These are phyloP conservation scores for Brasilioporus rufonigricans DNA, from an alignment of 768 basidiomycete species.

Conservation along the genomic window DNA sequence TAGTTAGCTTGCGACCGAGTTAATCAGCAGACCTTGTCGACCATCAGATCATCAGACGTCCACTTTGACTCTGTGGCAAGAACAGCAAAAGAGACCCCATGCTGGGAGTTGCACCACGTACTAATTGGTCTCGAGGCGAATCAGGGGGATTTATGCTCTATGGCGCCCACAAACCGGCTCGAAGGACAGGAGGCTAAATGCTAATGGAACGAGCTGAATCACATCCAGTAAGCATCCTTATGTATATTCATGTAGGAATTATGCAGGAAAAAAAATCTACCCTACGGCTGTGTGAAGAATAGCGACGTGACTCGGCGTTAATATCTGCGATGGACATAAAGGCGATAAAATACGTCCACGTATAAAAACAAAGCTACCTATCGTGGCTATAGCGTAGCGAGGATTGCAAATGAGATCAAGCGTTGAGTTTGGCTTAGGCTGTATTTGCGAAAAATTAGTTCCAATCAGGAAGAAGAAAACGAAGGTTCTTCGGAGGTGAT, in stretches of 20 bases:
- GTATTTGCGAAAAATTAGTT: constrained; percentile 3
- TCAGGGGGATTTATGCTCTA: neutral
- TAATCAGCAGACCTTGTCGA: neutral
- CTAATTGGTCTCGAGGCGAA: neutral
- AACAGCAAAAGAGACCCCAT: neutral
- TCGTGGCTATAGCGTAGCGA: constrained; percentile 8
- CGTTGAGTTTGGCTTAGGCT: neutral
- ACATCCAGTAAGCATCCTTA: neutral
- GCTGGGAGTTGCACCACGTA: neutral
- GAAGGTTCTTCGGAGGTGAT: constrained; percentile 4
- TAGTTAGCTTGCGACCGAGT: too few species aligned
- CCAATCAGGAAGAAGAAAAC: constrained; percentile 3
- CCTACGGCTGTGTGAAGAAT: constrained; percentile 16
- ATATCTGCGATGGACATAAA: constrained; percentile 21
- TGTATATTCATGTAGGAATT: constrained; percentile 9
- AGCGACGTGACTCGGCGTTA: constrained; percentile 12
- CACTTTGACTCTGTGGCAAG: neutral
- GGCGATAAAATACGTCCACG: constrained; percentile 30
- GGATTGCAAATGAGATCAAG: constrained; percentile 5
- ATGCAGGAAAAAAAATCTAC: constrained; percentile 9
- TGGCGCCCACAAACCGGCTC: neutral
- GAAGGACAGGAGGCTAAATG: neutral
- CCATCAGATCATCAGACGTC: neutral
- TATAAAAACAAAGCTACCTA: constrained; percentile 21
- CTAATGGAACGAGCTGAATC: neutral